A percentile compares a stretch with the other conserved stretches of the same genome.
phyloP scores from a whole-genome alignment of 306 rosid species.

The Astragalus glycyphyllos region DNA sequence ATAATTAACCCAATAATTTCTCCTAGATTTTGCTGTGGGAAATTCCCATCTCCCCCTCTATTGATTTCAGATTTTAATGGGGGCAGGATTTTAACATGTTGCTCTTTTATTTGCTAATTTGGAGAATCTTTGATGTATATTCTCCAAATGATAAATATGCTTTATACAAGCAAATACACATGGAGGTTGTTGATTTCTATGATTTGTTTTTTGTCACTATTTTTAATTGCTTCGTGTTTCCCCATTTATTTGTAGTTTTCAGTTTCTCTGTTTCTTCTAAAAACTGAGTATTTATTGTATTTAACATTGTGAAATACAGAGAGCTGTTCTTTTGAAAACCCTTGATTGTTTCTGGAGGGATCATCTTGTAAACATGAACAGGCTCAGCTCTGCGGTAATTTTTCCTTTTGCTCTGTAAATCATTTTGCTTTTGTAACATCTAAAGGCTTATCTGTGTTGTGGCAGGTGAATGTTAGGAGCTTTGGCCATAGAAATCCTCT shows the following conservation, averaged over 20 bases:
- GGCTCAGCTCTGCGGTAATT: slow-evolving; percentile 91
- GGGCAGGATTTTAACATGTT: slow-evolving; percentile 6
- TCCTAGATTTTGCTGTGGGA: slow-evolving; percentile 22
- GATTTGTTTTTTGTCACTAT: slow-evolving; percentile 29
- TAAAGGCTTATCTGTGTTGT: slow-evolving; percentile 48
- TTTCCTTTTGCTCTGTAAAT: slow-evolving; percentile 28
- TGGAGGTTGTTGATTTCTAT: slow-evolving; percentile 23
- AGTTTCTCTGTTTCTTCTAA: slow-evolving; percentile 3
- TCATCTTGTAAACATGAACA: slow-evolving; percentile 97
- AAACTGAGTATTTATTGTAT: slow-evolving; percentile 6
- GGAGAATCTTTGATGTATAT: slow-evolving; percentile 28
- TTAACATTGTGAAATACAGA: slow-evolving; percentile 55
- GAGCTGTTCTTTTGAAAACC: slow-evolving; percentile 92
- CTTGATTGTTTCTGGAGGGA: slow-evolving; percentile 98
- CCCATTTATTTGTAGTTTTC: slow-evolving; percentile 3
- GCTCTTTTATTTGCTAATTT: slow-evolving; percentile 19
- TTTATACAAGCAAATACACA: neutral
- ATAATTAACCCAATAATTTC: slow-evolving; percentile 6
- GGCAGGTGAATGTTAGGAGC: slow-evolving; percentile 92
- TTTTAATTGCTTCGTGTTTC: slow-evolving; percentile 34
- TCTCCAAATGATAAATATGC: slow-evolving; percentile 32
- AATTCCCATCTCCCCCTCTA: slow-evolving; percentile 29
- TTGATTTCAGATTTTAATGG: slow-evolving; percentile 6
- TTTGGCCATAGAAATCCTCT: slow-evolving; percentile 98
- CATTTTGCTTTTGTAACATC: slow-evolving; percentile 38